Evolutionary conservation across 768 basidiomycete species (phyloP), one percentile per base, ranked within the genome.

Genomic region (Butyriboletus loyo): DNA sequence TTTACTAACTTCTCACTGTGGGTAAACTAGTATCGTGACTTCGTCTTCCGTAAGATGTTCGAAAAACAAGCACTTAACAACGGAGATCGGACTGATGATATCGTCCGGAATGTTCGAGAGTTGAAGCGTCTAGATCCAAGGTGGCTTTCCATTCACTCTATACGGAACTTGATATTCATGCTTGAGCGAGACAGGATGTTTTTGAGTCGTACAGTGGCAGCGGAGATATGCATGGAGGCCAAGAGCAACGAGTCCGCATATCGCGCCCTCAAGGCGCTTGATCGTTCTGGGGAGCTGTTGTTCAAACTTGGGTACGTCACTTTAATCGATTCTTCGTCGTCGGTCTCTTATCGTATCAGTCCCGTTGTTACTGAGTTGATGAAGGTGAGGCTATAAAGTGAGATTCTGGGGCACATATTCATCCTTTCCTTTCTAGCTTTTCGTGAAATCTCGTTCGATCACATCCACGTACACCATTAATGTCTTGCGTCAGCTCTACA

Each of bases 31-130:
- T 88, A 90, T 66, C 86, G 87, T 41, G 84, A 90, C 64, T 91
- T 89, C 60, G 83, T 91, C n/a, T 89, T 91, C 65, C 85, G 89
- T 42, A 89, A 89, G 67, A 89, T 90, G 81, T 90, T 90, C 57
- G 86, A 89, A 66, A 80, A 82, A 55, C 66, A 67, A 57, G 53
- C 70, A 35, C 66, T 72, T 7, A 71, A 77, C 21, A 77, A 75
- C 51, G 84, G 83, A 17, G 75, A 75, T 24, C 76, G 78, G 37
- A 72, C 79, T 13, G 78, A 83, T 34, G 86, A 87, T 46, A 86
- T 90, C 46, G 76, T 82, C 13, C 72, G 76, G 17, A 89, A 89
- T 62, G 85, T 89, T 30, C 79, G 81, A 59, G 87, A 87, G 61
- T 70, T 91, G 34, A 85, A 84, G 59, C 79, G 81, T 50, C 75